These are phyloP conservation scores for Talaromyces funiculosus DNA, from an alignment of 2,329 filamentous ascomycete genomes.

Conservation along the genomic window DNA sequence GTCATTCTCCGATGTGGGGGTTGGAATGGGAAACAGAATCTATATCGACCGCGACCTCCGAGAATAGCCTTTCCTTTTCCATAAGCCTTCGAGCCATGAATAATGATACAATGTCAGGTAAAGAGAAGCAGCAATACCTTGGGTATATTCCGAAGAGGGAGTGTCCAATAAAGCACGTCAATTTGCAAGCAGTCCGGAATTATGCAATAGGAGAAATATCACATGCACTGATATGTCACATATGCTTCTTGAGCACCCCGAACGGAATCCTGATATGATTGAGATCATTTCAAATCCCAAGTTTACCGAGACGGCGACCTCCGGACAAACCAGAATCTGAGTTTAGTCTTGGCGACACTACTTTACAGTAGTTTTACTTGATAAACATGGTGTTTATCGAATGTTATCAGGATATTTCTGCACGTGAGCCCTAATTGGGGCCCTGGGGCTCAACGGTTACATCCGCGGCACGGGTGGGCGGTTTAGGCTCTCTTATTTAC, in stretches of 20 bases:
- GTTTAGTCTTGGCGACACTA: not conserved
- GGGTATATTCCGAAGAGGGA: not conserved
- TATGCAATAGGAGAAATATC: not conserved
- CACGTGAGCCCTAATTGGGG: not conserved
- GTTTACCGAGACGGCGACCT: slow-evolving; percentile 1
- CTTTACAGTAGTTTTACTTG: not conserved
- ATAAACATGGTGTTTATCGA: not conserved
- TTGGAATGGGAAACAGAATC: not conserved
- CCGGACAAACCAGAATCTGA: not conserved
- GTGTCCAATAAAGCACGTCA: not conserved
- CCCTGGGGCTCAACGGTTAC: slow-evolving; percentile 3
- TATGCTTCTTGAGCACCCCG: not conserved
- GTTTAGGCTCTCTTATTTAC: not conserved
- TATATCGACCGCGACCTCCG: not conserved
- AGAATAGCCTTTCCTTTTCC: not conserved
- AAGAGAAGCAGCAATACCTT: not conserved
- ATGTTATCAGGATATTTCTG: not conserved
- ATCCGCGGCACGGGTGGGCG: not conserved
- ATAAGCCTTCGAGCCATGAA: not conserved
- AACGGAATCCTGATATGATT: not conserved
- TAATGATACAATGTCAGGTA: not conserved
- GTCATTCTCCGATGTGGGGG: not conserved
- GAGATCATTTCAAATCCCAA: not conserved
- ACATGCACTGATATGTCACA: not conserved
- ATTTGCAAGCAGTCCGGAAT: not conserved